A percentile compares a stretch with the other conserved stretches of the same genome.
phyloP scores from a whole-genome alignment of 192 early-diverging fungal species.

The Entomortierella lignicola region DNA sequence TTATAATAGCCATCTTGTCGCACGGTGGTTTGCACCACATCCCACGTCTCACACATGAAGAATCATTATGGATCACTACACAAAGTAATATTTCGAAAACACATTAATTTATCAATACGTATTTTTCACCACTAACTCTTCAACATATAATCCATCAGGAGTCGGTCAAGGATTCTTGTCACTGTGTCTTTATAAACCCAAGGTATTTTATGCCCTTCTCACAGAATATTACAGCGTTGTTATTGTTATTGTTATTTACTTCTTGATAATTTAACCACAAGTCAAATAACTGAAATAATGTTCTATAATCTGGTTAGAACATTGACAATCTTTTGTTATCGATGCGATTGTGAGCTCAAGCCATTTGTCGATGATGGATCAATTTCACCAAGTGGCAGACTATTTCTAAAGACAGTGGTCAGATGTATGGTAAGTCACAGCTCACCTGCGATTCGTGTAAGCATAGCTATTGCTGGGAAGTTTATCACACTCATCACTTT shows the following conservation, averaged over 20 bases:
- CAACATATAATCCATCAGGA: no score
- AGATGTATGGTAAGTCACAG: slow-evolving; percentile 48
- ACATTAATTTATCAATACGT: no score
- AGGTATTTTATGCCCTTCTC: slow-evolving; percentile 5
- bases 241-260: no score
- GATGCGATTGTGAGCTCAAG: slow-evolving; percentile 52
- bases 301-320: no score
- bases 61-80: slow-evolving; percentile 34
- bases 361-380: slow-evolving; percentile 29
- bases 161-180: slow-evolving; percentile 51
- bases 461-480: not conserved
- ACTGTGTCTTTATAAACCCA: slow-evolving; percentile 56
- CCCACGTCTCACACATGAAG: slow-evolving; percentile 50
- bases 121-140: no score
- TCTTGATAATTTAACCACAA: no score
- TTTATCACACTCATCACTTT: not conserved
- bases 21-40: slow-evolving; percentile 38
- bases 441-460: not conserved
- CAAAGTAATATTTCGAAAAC: slow-evolving; percentile 47
- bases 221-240: not conserved
- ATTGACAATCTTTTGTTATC: slow-evolving; percentile 51
- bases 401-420: slow-evolving; percentile 49
- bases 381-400: slow-evolving; percentile 28
- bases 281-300: no score
- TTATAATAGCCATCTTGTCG: slow-evolving; percentile 36